Evolutionary conservation across 202 grass and related monocot genomes (phyloP).

Genomic region (Schoenoplectus triqueter): DNA sequence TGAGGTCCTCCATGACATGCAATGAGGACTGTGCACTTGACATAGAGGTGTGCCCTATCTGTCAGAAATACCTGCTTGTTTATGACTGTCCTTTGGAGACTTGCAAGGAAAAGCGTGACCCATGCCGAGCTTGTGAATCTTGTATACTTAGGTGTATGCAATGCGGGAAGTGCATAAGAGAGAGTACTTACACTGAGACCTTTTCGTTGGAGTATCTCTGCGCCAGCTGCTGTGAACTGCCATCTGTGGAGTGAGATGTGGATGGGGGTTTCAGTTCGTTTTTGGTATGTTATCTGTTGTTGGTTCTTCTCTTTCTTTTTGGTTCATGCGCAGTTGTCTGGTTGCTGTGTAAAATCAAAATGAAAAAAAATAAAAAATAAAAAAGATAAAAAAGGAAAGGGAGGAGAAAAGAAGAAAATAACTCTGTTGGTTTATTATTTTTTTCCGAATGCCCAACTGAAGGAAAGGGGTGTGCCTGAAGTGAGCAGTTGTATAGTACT

Average conservation of each 20-base stretch:
- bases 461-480: background rate
- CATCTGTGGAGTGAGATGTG: constrained; percentile 18
- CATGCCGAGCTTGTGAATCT: constrained; percentile 67
- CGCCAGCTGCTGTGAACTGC: constrained; percentile 45
- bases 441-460: background rate
- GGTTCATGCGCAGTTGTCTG: constrained; percentile 12
- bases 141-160: constrained; percentile 70
- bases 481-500: background rate
- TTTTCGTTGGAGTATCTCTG: constrained; percentile 67
- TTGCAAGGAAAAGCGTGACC: constrained; percentile 36
- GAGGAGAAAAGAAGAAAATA: background rate
- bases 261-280: constrained; percentile 4
- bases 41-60: constrained; percentile 79
- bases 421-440: background rate
- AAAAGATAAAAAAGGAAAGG: background rate
- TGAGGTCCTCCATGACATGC: constrained; percentile 53
- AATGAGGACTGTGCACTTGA: constrained; percentile 66
- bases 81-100: constrained; percentile 73
- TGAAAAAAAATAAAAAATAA: background rate
- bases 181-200: constrained; percentile 59
- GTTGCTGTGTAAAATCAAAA: constrained; percentile 28
- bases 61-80: constrained; percentile 72
- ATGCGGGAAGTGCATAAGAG: constrained; percentile 77
- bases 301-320: background rate
- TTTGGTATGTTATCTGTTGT: background rate